Base-by-base conservation (phyloP, 345 rosid genomes). In the Camelina neglecta region DNA sequence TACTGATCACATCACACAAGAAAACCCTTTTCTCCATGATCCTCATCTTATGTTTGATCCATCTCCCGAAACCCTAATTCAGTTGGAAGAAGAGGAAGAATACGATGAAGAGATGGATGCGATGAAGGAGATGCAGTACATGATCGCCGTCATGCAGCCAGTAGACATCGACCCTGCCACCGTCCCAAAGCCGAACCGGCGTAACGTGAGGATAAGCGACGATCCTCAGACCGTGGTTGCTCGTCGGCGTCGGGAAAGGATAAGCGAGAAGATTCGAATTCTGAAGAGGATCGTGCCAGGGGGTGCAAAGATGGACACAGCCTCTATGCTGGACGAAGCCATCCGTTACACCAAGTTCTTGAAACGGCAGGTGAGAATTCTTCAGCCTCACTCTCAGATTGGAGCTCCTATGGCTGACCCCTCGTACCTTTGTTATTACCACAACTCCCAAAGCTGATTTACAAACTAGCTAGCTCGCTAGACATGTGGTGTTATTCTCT, bases 141-240 rank as follows among this genome's bases (percentile, higher is more conserved):
- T 79, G 75, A 84, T 93, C 4, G 98, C 99, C 0, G 89, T 87
- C 67, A 88, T 93, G 97, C 99, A 93, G 73, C 96, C 99, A 0
- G 86, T 93, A 3, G 95, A 93, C 79, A 87, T 96, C 58, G 99
- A 96, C 72, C 99, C 97, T 0, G 74, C 86, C 38, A 88, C 89
- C 1, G 81, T 93, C 47, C 85, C 82, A 7, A 96, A 85, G 76
- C 99, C 99, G 0, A 90, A 88, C 72, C 83, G 99, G 60, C 83
- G 96, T 59, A 96, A 93, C 81, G 88, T 93, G 9, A 79, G 96
- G 57, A 86, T 93, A 80, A 93, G 98, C 44, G 89, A 96, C 7
- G 98, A 96, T 44, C 98, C 98, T 1, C 98, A 96, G 75, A 96
- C 97, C 76, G 92, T 91, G 69, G 96, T 94, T 2, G 99, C 99